These are phyloP conservation scores for Thinopyrum elongatum DNA, from an alignment of 176 grass and related monocot genomes.

Conservation along the genomic window DNA sequence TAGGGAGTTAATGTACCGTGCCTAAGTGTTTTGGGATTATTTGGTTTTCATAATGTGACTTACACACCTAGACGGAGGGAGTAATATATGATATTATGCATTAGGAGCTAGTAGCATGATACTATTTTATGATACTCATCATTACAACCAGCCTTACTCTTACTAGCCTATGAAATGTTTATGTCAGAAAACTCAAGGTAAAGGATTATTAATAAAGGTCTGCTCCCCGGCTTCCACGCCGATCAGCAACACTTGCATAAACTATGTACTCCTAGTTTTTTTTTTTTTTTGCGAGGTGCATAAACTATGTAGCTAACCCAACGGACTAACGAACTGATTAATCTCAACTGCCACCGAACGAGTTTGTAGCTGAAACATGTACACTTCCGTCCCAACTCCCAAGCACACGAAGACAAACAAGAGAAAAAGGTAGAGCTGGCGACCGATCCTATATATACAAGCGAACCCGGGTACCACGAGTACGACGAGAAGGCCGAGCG, in stretches of 20 bases:
- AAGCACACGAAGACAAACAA: background rate
- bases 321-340: background rate
- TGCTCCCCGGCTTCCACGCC: background rate
- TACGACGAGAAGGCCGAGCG: background rate
- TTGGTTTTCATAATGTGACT: no score
- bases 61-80: no score
- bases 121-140: no score
- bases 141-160: no score
- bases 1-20: no score
- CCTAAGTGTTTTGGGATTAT: no score
- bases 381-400: background rate
- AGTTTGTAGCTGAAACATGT: background rate
- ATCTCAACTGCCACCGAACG: background rate
- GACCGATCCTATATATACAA: background rate
- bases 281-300: background rate
- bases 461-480: background rate
- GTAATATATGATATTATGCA: no score
- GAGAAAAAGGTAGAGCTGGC: background rate
- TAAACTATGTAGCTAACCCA: background rate
- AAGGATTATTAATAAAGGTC: no score
- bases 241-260: background rate
- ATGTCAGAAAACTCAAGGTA: no score
- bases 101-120: no score
- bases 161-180: no score
- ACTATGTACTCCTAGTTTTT: no score